These are phyloP conservation scores for Neurospora tetrasperma DNA, from an alignment of 495 filamentous ascomycete species.

Conservation along the genomic window DNA sequence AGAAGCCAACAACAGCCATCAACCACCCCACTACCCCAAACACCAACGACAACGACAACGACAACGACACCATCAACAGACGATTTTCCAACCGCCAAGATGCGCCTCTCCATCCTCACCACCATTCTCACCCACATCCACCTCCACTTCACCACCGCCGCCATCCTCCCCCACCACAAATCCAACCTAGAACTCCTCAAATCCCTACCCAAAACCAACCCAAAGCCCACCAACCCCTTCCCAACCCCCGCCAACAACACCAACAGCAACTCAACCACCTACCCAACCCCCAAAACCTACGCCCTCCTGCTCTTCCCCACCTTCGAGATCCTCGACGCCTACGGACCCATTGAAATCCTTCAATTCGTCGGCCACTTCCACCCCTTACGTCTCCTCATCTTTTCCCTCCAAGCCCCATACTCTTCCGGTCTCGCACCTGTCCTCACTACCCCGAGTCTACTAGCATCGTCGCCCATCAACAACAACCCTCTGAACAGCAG, in stretches of 20 bases:
- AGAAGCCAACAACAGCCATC: background rate
- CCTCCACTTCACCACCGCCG: background rate
- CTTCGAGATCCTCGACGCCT: slow-evolving; percentile 33
- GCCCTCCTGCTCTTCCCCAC: slow-evolving; percentile 19
- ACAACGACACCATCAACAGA: background rate
- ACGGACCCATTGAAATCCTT: slow-evolving; percentile 47
- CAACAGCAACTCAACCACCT: background rate
- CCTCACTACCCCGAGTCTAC: slow-evolving; percentile 21
- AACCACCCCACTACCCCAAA: background rate
- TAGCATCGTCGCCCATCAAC: background rate
- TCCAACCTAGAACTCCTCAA: background rate
- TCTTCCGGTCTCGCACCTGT: slow-evolving; percentile 32
- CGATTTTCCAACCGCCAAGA: background rate
- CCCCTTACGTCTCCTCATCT: slow-evolving; percentile 30
- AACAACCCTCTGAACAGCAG: slow-evolving; percentile 9
- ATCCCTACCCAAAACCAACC: background rate
- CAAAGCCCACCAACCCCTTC: background rate
- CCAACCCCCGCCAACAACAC: background rate
- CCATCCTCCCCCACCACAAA: background rate
- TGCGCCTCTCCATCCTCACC: background rate
- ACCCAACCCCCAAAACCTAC: slow-evolving; percentile 1
- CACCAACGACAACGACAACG: background rate
- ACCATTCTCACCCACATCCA: background rate
- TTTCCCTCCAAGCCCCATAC: slow-evolving; percentile 15
- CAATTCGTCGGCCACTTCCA: slow-evolving; percentile 34